These are phyloP conservation scores for Clavispora santaluciae DNA, from an alignment of 805 yeast species.

Conservation along the genomic window DNA sequence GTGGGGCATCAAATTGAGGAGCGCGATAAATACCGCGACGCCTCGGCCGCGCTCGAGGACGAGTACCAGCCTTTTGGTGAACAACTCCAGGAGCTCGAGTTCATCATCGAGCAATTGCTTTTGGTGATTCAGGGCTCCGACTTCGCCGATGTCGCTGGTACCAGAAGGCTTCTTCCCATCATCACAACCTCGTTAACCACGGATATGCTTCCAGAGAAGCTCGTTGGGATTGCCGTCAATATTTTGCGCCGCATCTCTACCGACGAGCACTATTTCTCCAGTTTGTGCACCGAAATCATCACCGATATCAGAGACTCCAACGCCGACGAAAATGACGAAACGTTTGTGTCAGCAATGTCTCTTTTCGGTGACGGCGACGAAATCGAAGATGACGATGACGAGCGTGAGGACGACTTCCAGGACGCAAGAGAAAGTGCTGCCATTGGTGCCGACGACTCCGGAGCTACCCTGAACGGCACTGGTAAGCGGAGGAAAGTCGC, in stretches of 20 bases:
- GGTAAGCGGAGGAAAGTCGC: conserved; percentile 32
- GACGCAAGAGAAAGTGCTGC: conserved; percentile 24
- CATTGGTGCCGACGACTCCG: conserved; percentile 13
- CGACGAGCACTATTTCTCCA: conserved; percentile 78
- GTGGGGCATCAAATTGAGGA: conserved; percentile 10
- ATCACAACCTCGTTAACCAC: conserved; percentile 49
- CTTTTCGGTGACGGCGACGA: conserved; percentile 19
- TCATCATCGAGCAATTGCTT: conserved; percentile 69
- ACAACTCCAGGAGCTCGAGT: conserved; percentile 59
- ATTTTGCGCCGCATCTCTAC: conserved; percentile 69
- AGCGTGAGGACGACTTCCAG: conserved; percentile 7
- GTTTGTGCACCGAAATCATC: conserved; percentile 79
- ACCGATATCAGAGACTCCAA: conserved; percentile 76
- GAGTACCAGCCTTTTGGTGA: conserved; percentile 28
- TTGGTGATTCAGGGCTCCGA: conserved; percentile 67
- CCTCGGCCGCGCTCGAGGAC: conserved; percentile 14
- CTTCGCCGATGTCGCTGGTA: conserved; percentile 85
- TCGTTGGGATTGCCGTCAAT: conserved; percentile 52
- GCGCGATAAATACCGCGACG: conserved; percentile 8
- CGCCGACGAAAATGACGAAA: conserved; percentile 32
- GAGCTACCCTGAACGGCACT: not conserved
- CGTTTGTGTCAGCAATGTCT: conserved; percentile 23
- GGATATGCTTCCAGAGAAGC: conserved; percentile 49
- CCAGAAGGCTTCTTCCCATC: conserved; percentile 63
- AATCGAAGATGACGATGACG: conserved; percentile 17